A percentile compares a stretch with the other conserved stretches of the same genome.
These are phyloP conservation scores for Trapa bicornis DNA, from an alignment of 345 rosid genomes.

Conservation along the genomic window DNA sequence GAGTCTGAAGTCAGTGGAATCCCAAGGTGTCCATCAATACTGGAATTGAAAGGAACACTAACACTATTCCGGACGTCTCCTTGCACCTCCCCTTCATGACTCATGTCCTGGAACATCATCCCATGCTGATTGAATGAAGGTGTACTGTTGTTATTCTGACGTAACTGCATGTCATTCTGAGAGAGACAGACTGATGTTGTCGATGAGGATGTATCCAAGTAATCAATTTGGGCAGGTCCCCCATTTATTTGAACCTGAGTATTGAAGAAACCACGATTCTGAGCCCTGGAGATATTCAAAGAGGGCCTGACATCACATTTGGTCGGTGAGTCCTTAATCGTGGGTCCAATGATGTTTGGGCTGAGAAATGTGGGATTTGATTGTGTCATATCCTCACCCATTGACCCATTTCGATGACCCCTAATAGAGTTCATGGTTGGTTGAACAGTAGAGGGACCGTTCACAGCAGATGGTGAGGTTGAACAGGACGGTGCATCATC, in stretches of 20 bases:
- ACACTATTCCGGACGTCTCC: slow-evolving; percentile 30
- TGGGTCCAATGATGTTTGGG: slow-evolving; percentile 23
- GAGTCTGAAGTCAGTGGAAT: slow-evolving; percentile 28
- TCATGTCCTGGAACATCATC: slow-evolving; percentile 28
- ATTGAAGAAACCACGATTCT: slow-evolving; percentile 30
- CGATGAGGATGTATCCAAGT: slow-evolving; percentile 66
- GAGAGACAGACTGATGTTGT: slow-evolving; percentile 51
- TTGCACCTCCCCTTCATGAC: slow-evolving; percentile 45
- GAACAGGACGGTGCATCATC: slow-evolving; percentile 56
- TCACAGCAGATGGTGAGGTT: slow-evolving; percentile 43
- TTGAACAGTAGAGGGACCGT: slow-evolving; percentile 22
- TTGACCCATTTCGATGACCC: slow-evolving; percentile 18
- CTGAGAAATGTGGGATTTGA: slow-evolving; percentile 28
- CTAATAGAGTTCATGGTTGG: slow-evolving; percentile 19
- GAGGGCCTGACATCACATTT: slow-evolving; percentile 51
- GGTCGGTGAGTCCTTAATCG: slow-evolving; percentile 28
- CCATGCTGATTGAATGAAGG: slow-evolving; percentile 33
- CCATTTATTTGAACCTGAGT: slow-evolving; percentile 33
- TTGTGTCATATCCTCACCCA: slow-evolving; percentile 37
- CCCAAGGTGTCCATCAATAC: slow-evolving; percentile 23
- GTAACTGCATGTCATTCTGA: slow-evolving; percentile 41
- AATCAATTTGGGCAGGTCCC: slow-evolving; percentile 31
- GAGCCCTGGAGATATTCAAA: slow-evolving; percentile 35
- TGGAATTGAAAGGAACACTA: slow-evolving; percentile 23
- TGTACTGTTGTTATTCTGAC: slow-evolving; percentile 28